Evolutionary conservation across 257 asterid species (phyloP).

Genomic region (Fraxinus quadrangulata): DNA sequence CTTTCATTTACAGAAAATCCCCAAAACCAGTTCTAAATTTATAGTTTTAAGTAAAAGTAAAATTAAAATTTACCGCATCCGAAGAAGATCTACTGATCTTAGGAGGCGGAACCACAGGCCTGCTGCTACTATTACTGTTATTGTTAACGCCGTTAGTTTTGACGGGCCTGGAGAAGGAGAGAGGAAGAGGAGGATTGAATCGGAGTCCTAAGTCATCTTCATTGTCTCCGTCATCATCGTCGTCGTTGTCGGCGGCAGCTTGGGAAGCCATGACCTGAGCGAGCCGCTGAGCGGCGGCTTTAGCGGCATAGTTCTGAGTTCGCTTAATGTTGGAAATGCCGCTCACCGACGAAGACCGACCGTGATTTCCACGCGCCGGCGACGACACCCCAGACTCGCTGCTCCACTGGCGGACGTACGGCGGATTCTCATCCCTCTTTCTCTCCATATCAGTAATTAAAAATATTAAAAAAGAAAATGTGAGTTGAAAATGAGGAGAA

Average conservation of each 20-base stretch:
- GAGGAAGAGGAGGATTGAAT: conserved; percentile 69
- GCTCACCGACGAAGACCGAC: conserved; percentile 68
- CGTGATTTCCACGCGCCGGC: conserved; percentile 55
- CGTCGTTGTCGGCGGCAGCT: conserved; percentile 57
- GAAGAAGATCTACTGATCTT: conserved; percentile 86
- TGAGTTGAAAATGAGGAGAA: conserved; percentile 29
- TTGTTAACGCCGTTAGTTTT: conserved; percentile 35
- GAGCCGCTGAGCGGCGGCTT: conserved; percentile 98
- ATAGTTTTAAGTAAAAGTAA: conserved; percentile 10
- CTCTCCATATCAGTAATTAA: conserved; percentile 44
- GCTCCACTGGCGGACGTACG: conserved; percentile 68
- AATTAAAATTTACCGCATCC: conserved; percentile 59
- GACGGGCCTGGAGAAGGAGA: conserved; percentile 61
- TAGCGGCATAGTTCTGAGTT: conserved; percentile 91
- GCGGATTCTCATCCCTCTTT: conserved; percentile 31
- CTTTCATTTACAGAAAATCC: conserved; percentile 8
- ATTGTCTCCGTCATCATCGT: conserved; percentile 44
- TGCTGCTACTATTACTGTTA: conserved; percentile 35
- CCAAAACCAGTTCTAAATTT: conserved; percentile 8
- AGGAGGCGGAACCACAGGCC: conserved; percentile 45
- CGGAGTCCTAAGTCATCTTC: conserved; percentile 68
- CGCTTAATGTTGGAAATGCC: conserved; percentile 93
- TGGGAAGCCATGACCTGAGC: conserved; percentile 99
- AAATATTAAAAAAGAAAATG: conserved; percentile 19
- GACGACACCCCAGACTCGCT: conserved; percentile 61